Evolutionary conservation across 306 rosid genomes (phyloP).

Genomic region (Prunus mira): DNA sequence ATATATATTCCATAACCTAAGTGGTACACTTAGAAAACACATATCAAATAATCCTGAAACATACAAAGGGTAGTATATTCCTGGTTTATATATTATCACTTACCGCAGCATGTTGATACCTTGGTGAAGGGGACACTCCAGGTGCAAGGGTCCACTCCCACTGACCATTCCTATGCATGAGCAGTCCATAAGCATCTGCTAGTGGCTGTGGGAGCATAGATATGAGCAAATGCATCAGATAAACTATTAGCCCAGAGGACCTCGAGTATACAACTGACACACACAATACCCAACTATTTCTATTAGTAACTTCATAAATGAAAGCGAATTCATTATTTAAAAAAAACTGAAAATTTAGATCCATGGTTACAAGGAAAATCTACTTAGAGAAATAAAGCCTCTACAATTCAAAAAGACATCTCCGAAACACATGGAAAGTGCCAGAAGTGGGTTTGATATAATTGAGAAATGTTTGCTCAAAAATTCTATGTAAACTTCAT

Average conservation of each 20-base stretch:
- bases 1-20: background rate
- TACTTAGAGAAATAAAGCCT: background rate
- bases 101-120: constrained; percentile 99
- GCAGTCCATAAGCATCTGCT: constrained; percentile 94
- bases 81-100: constrained; percentile 35
- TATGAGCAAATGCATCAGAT: constrained; percentile 13
- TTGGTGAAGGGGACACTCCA: constrained; percentile 96
- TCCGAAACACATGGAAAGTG: background rate
- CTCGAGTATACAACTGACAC: background rate
- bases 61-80: constrained; percentile 2
- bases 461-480: background rate
- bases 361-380: background rate
- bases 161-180: constrained; percentile 95
- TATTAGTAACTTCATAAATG: background rate
- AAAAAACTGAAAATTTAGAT: background rate
- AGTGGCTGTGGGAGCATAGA: constrained; percentile 59
- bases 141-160: constrained; percentile 99
- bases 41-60: background rate
- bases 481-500: background rate
- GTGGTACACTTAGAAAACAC: background rate
- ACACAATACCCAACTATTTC: background rate
- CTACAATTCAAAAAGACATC: background rate
- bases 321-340: background rate
- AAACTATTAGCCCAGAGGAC: background rate
- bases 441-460: background rate